Percentiles rank a stretch among this genome's conserved stretches.
phyloP scores from a whole-genome alignment of 208 protist species.

The Angomonas ambiguus region DNA sequence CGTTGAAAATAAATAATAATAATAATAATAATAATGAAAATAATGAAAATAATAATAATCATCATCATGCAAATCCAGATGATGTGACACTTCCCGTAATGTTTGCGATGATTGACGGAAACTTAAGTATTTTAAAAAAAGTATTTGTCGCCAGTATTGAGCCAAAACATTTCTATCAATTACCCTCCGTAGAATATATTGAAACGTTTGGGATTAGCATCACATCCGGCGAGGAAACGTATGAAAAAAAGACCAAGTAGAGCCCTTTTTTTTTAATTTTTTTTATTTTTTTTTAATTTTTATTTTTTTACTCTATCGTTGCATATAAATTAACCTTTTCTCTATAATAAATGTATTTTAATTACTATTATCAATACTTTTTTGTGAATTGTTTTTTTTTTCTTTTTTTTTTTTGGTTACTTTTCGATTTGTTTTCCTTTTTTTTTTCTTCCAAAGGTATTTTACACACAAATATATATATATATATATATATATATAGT shows the following conservation, averaged over 20 bases:
- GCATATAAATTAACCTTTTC: too few relatives aligned
- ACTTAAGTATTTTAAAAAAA: slow-evolving; percentile 48
- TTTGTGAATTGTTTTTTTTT: background rate
- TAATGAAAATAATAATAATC: slow-evolving; percentile 3
- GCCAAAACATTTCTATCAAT: slow-evolving; percentile 71
- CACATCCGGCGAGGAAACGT: slow-evolving; percentile 41
- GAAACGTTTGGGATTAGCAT: slow-evolving; percentile 62
- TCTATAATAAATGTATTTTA: slow-evolving; percentile 4
- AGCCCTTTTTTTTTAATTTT: background rate
- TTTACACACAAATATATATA: too few relatives aligned
- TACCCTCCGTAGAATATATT: slow-evolving; percentile 76
- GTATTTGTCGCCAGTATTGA: slow-evolving; percentile 71
- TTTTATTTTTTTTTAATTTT: slow-evolving; percentile 12
- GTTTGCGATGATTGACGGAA: slow-evolving; percentile 29
- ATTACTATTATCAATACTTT: slow-evolving; percentile 1
- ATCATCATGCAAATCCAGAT: background rate
- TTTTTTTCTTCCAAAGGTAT: slow-evolving; percentile 14
- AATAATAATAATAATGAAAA: slow-evolving; percentile 4
- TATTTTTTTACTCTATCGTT: too few relatives aligned
- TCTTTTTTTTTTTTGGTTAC: slow-evolving; percentile 16
- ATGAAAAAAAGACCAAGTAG: slow-evolving; percentile 43
- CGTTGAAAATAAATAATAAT: background rate
- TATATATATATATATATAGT: too few relatives aligned
- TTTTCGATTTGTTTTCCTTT: slow-evolving; percentile 16
- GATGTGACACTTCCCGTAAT: slow-evolving; percentile 39